Percentiles rank a stretch among this genome's conserved stretches.
Evolutionary conservation across 1,139 yeast genomes (phyloP).

Genomic region (Saccharomyces hybrid): DNA sequence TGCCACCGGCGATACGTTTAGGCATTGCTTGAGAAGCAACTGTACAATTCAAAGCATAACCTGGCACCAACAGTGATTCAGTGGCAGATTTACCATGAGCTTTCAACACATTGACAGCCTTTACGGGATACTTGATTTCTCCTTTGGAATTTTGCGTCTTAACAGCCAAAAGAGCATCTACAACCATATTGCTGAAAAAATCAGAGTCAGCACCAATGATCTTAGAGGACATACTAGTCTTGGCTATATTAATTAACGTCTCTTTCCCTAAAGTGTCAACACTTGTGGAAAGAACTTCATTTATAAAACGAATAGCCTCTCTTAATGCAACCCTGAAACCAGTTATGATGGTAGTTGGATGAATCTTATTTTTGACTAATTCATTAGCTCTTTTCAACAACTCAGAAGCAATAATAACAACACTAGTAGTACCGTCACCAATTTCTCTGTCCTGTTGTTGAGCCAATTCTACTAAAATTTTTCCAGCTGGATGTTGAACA

Average conservation of each 20-base stretch:
- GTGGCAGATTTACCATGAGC: slow-evolving; percentile 93
- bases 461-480: slow-evolving; percentile 91
- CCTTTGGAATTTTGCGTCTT: slow-evolving; percentile 86
- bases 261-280: slow-evolving; percentile 83
- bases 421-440: slow-evolving; percentile 98
- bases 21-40: slow-evolving; percentile 97
- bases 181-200: slow-evolving; percentile 84
- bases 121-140: slow-evolving; percentile 88
- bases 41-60: slow-evolving; percentile 95
- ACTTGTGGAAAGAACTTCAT: slow-evolving; percentile 73
- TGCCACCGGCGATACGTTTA: slow-evolving; percentile 55
- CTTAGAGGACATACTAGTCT: slow-evolving; percentile 95
- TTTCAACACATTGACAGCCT: slow-evolving; percentile 91
- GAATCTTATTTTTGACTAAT: slow-evolving; percentile 85
- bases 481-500: slow-evolving; percentile 98
- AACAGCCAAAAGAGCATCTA: slow-evolving; percentile 92
- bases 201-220: slow-evolving; percentile 94
- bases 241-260: slow-evolving; percentile 77
- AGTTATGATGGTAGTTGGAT: slow-evolving; percentile 95
- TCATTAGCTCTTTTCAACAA: slow-evolving; percentile 89
- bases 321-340: slow-evolving; percentile 91
- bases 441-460: slow-evolving; percentile 99
- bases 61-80: slow-evolving; percentile 82
- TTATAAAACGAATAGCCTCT: slow-evolving; percentile 85
- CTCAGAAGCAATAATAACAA: slow-evolving; percentile 92